Percentiles rank a stretch among this genome's conserved stretches.
Evolutionary conservation across 768 basidiomycete genomes (phyloP).

Genomic region (Rhizopogon vesiculosus): DNA sequence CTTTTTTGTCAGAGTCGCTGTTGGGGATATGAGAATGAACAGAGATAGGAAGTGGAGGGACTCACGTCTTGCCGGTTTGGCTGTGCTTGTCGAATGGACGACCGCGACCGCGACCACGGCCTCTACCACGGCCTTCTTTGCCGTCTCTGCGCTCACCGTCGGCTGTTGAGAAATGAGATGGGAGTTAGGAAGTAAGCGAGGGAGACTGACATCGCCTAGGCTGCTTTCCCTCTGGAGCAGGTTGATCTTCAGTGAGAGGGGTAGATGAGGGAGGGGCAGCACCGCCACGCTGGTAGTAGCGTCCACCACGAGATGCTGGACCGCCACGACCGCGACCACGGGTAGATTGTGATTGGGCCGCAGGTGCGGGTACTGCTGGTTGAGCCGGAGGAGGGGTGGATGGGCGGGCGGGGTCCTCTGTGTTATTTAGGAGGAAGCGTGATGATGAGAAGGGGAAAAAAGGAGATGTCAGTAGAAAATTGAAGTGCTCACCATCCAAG

Average conservation of each 20-base stretch:
- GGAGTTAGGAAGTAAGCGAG: not conserved
- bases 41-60: conserved; percentile 9
- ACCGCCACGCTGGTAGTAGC: conserved; percentile 66
- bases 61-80: conserved; percentile 78
- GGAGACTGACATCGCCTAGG: conserved; percentile 25
- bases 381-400: conserved; percentile 32
- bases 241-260: conserved; percentile 30
- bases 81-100: conserved; percentile 85
- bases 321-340: conserved; percentile 47
- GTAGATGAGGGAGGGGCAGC: conserved; percentile 37
- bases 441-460: conserved; percentile 1
- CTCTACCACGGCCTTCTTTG: conserved; percentile 38
- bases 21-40: conserved; percentile 9
- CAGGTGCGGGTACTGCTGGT: conserved; percentile 18
- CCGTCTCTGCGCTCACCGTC: conserved; percentile 43
- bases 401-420: conserved; percentile 45
- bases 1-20: conserved; percentile 93
- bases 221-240: conserved; percentile 27
- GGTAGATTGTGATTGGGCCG: conserved; percentile 26
- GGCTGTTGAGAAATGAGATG: conserved; percentile 15
- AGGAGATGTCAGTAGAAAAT: conserved; percentile 12
- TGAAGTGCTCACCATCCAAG: conserved; percentile 55
- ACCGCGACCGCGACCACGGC: conserved; percentile 55
- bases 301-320: conserved; percentile 60
- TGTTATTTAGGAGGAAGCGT: conserved; percentile 6